A percentile compares a stretch with the other conserved stretches of the same genome.
phyloP scores from a whole-genome alignment of 2,329 filamentous ascomycete genomes.

The Trichoderma harzianum region DNA sequence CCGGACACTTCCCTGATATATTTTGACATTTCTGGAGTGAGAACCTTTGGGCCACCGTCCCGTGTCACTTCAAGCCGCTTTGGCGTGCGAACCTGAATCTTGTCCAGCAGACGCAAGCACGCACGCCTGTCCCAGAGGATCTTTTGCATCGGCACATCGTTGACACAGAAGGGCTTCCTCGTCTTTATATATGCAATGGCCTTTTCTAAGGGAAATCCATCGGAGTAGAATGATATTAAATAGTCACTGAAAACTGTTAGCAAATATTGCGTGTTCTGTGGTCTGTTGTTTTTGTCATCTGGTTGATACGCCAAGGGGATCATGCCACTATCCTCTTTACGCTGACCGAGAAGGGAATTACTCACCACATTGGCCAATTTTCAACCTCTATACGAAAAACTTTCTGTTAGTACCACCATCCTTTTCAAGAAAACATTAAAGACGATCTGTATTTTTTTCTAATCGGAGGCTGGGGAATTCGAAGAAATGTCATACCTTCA shows the following conservation, averaged over 20 bases:
- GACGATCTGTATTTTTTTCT: neutral
- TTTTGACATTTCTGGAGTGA: constrained; percentile 75
- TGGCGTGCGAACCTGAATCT: constrained; percentile 85
- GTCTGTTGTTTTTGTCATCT: neutral
- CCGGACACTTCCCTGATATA: constrained; percentile 79
- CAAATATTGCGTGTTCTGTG: neutral
- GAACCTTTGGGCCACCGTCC: constrained; percentile 79
- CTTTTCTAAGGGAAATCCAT: constrained; percentile 94
- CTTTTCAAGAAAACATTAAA: neutral
- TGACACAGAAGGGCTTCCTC: constrained; percentile 94
- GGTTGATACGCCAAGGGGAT: constrained; percentile 14
- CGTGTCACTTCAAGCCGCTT: constrained; percentile 85
- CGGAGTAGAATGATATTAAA: constrained; percentile 96
- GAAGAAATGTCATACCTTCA: constrained; percentile 57
- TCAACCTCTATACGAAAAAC: constrained; percentile 61
- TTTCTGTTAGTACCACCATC: neutral
- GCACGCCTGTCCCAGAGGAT: constrained; percentile 93
- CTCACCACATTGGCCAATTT: constrained; percentile 87
- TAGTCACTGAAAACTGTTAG: constrained; percentile 61
- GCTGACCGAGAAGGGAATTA: constrained; percentile 33
- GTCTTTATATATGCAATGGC: constrained; percentile 93
- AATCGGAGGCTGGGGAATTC: neutral
- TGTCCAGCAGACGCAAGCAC: constrained; percentile 82
- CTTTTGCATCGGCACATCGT: constrained; percentile 96
- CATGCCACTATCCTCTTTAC: constrained; percentile 32